A percentile compares a stretch with the other conserved stretches of the same genome.
These are phyloP conservation scores for sunflower (Helianthus annuus) DNA, from an alignment of 129 eudicot species.

Conservation along the genomic window DNA sequence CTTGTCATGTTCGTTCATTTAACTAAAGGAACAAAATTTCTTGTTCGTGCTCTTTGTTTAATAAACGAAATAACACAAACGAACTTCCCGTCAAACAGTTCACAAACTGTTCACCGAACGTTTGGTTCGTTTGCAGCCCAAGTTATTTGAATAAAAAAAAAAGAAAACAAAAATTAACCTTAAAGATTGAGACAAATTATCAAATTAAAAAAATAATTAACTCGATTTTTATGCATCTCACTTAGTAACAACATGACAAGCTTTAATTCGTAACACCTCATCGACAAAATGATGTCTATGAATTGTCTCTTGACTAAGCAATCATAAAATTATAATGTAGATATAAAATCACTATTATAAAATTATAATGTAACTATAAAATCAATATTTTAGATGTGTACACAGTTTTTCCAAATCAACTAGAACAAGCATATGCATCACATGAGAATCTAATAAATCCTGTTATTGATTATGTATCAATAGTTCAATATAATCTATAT, in stretches of 20 bases:
- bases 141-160: too few relatives aligned
- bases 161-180: too few relatives aligned
- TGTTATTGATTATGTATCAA: neutral
- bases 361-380: neutral
- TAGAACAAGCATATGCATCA: neutral
- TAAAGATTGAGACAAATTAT: too few relatives aligned
- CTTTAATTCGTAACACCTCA: neutral
- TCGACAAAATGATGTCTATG: neutral
- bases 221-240: too few relatives aligned
- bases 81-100: too few relatives aligned
- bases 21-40: too few relatives aligned
- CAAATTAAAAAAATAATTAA: too few relatives aligned
- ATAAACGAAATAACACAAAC: too few relatives aligned
- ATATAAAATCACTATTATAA: neutral
- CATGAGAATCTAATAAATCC: conserved; percentile 2
- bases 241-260: neutral
- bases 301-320: neutral
- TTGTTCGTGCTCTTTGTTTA: too few relatives aligned
- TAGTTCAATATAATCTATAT: neutral
- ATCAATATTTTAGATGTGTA: neutral
- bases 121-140: too few relatives aligned
- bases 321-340: neutral
- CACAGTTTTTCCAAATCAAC: neutral
- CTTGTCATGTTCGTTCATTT: too few relatives aligned
- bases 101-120: too few relatives aligned